A percentile compares a stretch with the other conserved stretches of the same genome.
Conservation (phyloP, 2,329 filamentous ascomycete genomes). For the Stachybotrys elegans region DNA sequence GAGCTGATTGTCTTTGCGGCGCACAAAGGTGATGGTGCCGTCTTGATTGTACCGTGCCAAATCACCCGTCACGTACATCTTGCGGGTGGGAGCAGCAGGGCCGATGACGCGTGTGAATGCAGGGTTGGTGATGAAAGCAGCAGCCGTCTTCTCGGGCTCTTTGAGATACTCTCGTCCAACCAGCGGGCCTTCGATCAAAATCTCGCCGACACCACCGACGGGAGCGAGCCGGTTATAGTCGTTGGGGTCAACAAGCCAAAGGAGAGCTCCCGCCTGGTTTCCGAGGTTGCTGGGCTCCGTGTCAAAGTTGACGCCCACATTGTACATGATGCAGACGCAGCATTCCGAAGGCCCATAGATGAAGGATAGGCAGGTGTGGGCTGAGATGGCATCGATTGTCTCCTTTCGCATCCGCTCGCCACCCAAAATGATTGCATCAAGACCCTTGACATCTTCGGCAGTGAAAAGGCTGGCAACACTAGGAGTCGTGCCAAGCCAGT, state of each 20-base stretch:
- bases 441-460: background rate
- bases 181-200: constrained; percentile 13
- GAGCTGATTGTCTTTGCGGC: constrained; percentile 29
- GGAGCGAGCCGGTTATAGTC: constrained; percentile 12
- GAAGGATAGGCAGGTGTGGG: background rate
- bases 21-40: background rate
- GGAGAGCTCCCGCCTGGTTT: too few relatives aligned
- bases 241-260: constrained; percentile 13
- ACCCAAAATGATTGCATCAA: background rate
- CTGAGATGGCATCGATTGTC: background rate
- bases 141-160: constrained; percentile 8
- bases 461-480: background rate
- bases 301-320: constrained; percentile 7
- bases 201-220: constrained; percentile 12
- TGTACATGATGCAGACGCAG: background rate
- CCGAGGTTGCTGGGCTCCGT: background rate
- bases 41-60: background rate
- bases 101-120: background rate
- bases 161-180: constrained; percentile 18
- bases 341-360: constrained; percentile 17
- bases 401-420: background rate
- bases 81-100: too few relatives aligned
- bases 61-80: constrained; percentile 2
- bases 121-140: background rate
- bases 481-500: too few relatives aligned